phyloP scores from a whole-genome alignment of 495 filamentous ascomycete genomes.

The Talaromyces ruber region DNA sequence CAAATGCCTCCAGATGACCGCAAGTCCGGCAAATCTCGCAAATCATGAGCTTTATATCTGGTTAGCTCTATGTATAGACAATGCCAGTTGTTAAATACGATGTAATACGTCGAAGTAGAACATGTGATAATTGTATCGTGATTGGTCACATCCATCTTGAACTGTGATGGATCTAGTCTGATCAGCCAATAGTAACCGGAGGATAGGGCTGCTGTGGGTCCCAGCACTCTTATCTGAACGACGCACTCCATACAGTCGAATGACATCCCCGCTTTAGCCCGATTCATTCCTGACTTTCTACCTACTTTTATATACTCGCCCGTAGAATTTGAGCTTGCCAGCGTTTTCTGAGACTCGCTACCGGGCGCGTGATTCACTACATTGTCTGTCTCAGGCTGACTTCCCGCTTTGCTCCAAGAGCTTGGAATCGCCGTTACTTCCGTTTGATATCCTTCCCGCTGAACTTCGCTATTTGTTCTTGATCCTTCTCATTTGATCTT shows the following conservation, averaged over 20 bases:
- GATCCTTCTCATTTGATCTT: neutral
- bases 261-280: neutral
- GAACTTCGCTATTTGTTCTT: neutral
- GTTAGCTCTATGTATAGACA: neutral
- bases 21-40: neutral
- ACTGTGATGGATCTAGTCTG: neutral
- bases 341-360: neutral
- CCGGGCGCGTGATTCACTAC: neutral
- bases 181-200: neutral
- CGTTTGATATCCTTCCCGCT: no score
- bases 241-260: neutral
- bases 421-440: no score
- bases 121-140: neutral
- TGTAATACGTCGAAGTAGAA: neutral
- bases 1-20: slow-evolving; percentile 69
- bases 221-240: neutral
- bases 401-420: neutral
- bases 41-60: neutral
- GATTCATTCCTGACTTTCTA: neutral
- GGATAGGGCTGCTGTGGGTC: neutral
- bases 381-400: neutral
- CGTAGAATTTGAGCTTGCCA: neutral
- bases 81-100: no score
- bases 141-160: neutral
- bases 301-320: neutral